These are phyloP conservation scores for Paradendryphiella salina DNA, from an alignment of 2,329 filamentous ascomycete species.

Conservation along the genomic window DNA sequence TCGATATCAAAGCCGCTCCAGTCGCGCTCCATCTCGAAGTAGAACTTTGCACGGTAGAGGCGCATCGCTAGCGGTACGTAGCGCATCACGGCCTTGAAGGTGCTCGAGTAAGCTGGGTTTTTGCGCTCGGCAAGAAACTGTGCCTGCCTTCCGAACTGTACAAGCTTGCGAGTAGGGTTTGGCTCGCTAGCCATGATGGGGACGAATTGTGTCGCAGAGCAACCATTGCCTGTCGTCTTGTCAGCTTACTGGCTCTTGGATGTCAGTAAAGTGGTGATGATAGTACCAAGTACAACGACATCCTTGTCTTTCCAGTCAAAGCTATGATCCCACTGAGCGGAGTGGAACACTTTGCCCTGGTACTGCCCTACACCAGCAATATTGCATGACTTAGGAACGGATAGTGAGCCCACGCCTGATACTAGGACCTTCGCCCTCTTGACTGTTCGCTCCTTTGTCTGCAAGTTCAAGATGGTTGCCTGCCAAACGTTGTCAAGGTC, in stretches of 20 bases:
- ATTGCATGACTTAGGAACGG: constrained; percentile 42
- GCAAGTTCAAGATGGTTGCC: constrained; percentile 29
- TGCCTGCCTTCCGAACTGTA: constrained; percentile 56
- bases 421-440: constrained; percentile 34
- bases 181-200: constrained; percentile 49
- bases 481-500: constrained; percentile 49
- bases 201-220: constrained; percentile 55
- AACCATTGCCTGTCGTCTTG: constrained; percentile 48
- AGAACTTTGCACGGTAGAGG: constrained; percentile 50
- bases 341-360: constrained; percentile 42
- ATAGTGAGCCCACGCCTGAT: constrained; percentile 34
- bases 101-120: constrained; percentile 48
- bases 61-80: constrained; percentile 53
- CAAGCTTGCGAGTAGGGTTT: constrained; percentile 46
- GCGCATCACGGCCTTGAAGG: constrained; percentile 52
- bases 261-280: background rate
- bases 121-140: constrained; percentile 55
- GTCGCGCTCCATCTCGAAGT: constrained; percentile 51
- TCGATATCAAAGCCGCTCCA: constrained; percentile 50
- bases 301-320: constrained; percentile 54
- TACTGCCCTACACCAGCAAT: constrained; percentile 54
- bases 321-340: constrained; percentile 50
- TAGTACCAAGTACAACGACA: constrained; percentile 37
- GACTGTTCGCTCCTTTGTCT: constrained; percentile 24
- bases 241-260: background rate